Percentiles rank a stretch among this genome's conserved stretches.
These are phyloP conservation scores for Plantago major DNA, from an alignment of 257 asterid genomes.

Conservation along the genomic window DNA sequence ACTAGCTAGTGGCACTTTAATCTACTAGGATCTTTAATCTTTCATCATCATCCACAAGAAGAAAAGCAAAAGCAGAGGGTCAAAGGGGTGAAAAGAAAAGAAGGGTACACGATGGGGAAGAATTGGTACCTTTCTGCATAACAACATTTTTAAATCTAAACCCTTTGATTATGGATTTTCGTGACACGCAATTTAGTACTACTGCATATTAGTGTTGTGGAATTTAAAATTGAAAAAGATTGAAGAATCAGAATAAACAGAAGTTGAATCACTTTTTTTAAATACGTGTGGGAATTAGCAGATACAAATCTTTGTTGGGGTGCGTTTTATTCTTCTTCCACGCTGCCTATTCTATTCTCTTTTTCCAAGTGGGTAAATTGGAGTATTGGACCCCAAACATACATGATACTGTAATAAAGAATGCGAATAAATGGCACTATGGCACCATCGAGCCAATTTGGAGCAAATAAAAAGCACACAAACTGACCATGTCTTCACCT, in stretches of 20 bases:
- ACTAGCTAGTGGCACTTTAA: too few relatives aligned
- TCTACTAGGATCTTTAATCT: too few relatives aligned
- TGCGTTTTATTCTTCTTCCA: conserved; percentile 35
- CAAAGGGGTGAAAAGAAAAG: too few relatives aligned
- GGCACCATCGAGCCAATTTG: too few relatives aligned
- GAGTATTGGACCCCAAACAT: background rate
- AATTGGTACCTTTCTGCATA: background rate
- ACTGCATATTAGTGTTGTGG: too few relatives aligned
- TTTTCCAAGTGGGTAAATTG: background rate
- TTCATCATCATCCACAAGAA: background rate
- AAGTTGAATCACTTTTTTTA: background rate
- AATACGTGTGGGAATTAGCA: conserved; percentile 13
- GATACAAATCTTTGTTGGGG: conserved; percentile 40
- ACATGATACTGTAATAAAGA: background rate
- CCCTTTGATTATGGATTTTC: too few relatives aligned
- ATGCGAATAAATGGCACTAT: too few relatives aligned
- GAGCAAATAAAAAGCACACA: too few relatives aligned
- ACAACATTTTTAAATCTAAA: too few relatives aligned
- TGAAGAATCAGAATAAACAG: background rate
- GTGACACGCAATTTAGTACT: background rate
- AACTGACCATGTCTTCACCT: too few relatives aligned
- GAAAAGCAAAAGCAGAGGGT: background rate
- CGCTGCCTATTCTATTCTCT: conserved; percentile 14
- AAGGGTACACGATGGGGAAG: background rate
- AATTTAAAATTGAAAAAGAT: too few relatives aligned